Evolutionary conservation across 768 basidiomycete genomes (phyloP).

Genomic region (Tephrocybe sp.): DNA sequence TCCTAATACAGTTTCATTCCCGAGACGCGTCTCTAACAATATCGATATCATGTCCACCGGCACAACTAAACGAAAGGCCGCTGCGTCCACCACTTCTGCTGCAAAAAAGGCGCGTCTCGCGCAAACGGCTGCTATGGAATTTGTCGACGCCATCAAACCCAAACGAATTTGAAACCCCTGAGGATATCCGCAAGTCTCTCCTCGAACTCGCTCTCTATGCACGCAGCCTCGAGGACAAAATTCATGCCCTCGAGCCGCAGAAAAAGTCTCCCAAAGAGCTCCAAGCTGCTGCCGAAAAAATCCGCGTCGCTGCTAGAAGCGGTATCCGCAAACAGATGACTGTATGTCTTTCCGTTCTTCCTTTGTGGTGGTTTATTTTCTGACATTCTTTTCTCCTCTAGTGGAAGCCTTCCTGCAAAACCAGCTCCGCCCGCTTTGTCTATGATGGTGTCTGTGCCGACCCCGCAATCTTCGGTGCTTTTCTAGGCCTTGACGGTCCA

Average conservation of each 20-base stretch:
- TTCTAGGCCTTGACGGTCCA: slow-evolving; percentile 40
- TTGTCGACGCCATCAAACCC: slow-evolving; percentile 27
- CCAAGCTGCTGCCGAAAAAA: slow-evolving; percentile 40
- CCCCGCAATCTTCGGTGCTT: slow-evolving; percentile 43
- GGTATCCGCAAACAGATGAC: slow-evolving; percentile 53
- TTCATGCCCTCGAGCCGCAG: slow-evolving; percentile 24
- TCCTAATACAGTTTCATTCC: too few relatives aligned
- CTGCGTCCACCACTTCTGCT: slow-evolving; percentile 23
- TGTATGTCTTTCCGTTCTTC: slow-evolving; percentile 23
- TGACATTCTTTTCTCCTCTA: slow-evolving; percentile 15
- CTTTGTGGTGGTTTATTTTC: background rate
- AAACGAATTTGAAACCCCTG: slow-evolving; percentile 33
- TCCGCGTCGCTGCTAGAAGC: slow-evolving; percentile 41
- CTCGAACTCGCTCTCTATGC: slow-evolving; percentile 27
- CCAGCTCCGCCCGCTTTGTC: slow-evolving; percentile 42
- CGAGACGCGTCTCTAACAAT: too few relatives aligned
- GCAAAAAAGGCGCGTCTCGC: slow-evolving; percentile 32
- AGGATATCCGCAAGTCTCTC: slow-evolving; percentile 10
- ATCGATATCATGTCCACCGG: too few relatives aligned
- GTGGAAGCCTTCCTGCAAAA: slow-evolving; percentile 54
- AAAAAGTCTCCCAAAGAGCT: slow-evolving; percentile 37
- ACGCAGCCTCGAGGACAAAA: slow-evolving; percentile 27
- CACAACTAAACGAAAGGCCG: slow-evolving; percentile 36
- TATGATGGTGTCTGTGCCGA: slow-evolving; percentile 53
- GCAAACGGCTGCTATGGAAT: slow-evolving; percentile 24